phyloP scores from a whole-genome alignment of 1,284 basidiomycete genomes.

The Malassezia slooffiae region DNA sequence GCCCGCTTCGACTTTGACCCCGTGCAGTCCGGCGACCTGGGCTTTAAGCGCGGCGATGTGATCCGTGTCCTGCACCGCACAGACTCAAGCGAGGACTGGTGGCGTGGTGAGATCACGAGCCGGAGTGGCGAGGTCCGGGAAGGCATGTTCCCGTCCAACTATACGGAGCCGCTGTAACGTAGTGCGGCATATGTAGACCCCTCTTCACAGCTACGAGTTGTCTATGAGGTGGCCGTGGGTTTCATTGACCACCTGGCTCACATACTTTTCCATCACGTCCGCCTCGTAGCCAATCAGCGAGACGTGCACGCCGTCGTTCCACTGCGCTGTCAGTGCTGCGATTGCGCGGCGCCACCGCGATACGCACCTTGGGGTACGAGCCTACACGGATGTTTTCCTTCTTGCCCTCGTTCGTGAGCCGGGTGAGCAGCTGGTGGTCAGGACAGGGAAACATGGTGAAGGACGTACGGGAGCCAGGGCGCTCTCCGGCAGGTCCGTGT shows the following conservation, averaged over 20 bases:
- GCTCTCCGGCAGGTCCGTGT: conserved; percentile 59
- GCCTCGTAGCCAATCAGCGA: conserved; percentile 63
- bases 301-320: conserved; percentile 57
- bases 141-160: conserved; percentile 14
- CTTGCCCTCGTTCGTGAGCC: conserved; percentile 63
- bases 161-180: conserved; percentile 9
- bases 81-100: conserved; percentile 35
- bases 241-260: conserved; percentile 42
- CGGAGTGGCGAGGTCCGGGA: conserved; percentile 8
- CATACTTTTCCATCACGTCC: conserved; percentile 4
- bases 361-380: conserved; percentile 50
- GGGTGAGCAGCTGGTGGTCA: conserved; percentile 53
- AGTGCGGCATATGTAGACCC: too few species aligned
- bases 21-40: conserved; percentile 30
- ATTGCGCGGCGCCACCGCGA: too few species aligned
- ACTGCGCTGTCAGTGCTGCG: conserved; percentile 42
- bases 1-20: conserved; percentile 40
- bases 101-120: conserved; percentile 30
- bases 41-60: conserved; percentile 37
- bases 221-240: conserved; percentile 52
- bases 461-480: conserved; percentile 10
- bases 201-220: neutral
- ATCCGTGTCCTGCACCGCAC: conserved; percentile 37
- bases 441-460: conserved; percentile 77
- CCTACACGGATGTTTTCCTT: conserved; percentile 69